These are phyloP conservation scores for Diatrype stigma DNA, from an alignment of 2,329 filamentous ascomycete species.

Conservation along the genomic window DNA sequence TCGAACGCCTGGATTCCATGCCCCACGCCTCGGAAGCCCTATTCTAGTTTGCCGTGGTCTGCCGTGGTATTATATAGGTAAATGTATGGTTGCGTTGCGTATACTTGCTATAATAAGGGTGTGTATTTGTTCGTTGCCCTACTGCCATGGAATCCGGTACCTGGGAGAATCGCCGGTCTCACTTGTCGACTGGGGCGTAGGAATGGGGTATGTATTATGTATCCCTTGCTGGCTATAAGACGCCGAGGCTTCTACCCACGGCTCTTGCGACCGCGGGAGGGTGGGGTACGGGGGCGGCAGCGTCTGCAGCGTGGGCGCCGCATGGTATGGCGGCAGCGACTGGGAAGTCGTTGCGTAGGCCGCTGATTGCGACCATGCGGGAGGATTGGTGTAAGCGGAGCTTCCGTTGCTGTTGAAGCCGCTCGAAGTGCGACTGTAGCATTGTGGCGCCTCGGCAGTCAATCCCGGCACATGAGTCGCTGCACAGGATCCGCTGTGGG, in stretches of 20 bases:
- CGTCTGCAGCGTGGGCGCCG: slow-evolving; percentile 4
- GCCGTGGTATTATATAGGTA: no score
- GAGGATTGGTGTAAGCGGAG: slow-evolving; percentile 8
- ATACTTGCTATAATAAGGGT: no score
- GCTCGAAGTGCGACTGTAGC: slow-evolving; percentile 7
- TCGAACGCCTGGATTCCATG: no score
- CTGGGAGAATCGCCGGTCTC: slow-evolving; percentile 4
- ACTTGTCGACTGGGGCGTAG: slow-evolving; percentile 11
- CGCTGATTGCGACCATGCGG: slow-evolving; percentile 11
- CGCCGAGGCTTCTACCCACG: slow-evolving; percentile 13
- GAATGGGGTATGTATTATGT: slow-evolving; percentile 5
- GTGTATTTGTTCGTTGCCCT: no score
- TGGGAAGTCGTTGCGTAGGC: slow-evolving; percentile 7
- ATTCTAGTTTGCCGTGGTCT: no score
- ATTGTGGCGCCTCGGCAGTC: slow-evolving; percentile 10
- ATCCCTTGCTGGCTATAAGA: slow-evolving; percentile 8
- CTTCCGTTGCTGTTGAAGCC: slow-evolving; percentile 8
- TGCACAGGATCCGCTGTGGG: slow-evolving; percentile 3
- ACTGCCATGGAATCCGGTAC: slow-evolving; percentile 3
- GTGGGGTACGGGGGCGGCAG: not conserved
- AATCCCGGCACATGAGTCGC: slow-evolving; percentile 8
- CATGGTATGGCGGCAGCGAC: slow-evolving; percentile 4
- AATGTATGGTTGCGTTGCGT: no score
- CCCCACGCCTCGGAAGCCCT: no score
- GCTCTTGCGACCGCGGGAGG: slow-evolving; percentile 4